Evolutionary conservation across 179 eudicot species (phyloP).

Genomic region (Silene coronaria): DNA sequence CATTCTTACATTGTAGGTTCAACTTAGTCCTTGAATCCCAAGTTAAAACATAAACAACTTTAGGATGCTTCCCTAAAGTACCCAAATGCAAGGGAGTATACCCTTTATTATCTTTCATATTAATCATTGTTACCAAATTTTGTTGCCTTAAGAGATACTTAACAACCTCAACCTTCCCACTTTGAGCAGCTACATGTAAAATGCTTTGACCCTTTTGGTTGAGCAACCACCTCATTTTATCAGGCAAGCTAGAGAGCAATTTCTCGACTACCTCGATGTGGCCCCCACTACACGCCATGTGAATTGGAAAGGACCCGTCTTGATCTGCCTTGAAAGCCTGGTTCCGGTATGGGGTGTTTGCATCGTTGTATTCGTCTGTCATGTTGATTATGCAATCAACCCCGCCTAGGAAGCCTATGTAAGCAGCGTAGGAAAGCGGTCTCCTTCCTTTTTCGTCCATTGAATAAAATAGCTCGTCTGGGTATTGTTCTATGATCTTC

Average conservation of each 20-base stretch:
- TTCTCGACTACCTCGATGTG: conserved; percentile 8
- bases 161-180: conserved; percentile 22
- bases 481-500: not conserved
- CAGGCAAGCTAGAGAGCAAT: not conserved
- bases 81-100: conserved; percentile 36
- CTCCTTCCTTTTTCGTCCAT: conserved; percentile 16
- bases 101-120: conserved; percentile 30
- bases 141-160: conserved; percentile 5
- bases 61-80: conserved; percentile 16
- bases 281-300: conserved; percentile 29
- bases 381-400: conserved; percentile 15
- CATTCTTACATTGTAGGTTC: not conserved
- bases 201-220: conserved; percentile 26
- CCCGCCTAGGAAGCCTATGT: conserved; percentile 26
- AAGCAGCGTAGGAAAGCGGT: conserved; percentile 31
- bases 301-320: conserved; percentile 29
- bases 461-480: not conserved
- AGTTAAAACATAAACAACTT: conserved; percentile 25
- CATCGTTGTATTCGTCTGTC: too few species aligned
- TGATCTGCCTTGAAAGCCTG: conserved; percentile 15
- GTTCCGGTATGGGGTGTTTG: not conserved
- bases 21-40: conserved; percentile 21
- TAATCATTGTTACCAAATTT: conserved; percentile 14
- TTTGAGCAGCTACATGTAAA: conserved; percentile 30
- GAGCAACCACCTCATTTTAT: not conserved